Evolutionary conservation across 2,329 filamentous ascomycete genomes (phyloP).

Genomic region (Ophiocordyceps camponoti-leonardi): DNA sequence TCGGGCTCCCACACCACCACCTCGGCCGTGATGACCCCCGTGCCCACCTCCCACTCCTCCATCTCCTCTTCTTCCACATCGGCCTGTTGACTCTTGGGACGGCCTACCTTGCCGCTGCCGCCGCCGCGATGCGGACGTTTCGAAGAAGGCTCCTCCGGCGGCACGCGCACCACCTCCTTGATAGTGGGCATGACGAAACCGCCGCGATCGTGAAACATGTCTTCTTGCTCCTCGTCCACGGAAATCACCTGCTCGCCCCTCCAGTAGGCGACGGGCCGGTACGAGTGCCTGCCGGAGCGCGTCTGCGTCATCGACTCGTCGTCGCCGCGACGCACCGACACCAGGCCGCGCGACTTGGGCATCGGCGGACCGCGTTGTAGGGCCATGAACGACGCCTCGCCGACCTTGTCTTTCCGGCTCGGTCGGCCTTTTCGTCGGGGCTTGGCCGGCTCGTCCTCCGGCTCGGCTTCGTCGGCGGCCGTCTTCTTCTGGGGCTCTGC

Average conservation of each 20-base stretch:
- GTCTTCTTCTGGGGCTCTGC: constrained; percentile 1
- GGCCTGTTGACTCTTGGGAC: constrained; percentile 14
- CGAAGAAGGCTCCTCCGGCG: constrained; percentile 32
- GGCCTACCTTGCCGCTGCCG: constrained; percentile 5
- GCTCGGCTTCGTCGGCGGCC: background rate
- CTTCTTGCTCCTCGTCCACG: constrained; percentile 38
- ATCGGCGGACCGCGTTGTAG: constrained; percentile 37
- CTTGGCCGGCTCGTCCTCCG: constrained; percentile 4
- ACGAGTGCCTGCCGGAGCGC: constrained; percentile 62
- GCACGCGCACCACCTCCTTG: constrained; percentile 58
- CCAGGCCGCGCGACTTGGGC: constrained; percentile 35
- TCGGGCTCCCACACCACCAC: constrained; percentile 47
- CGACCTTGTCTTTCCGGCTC: constrained; percentile 18
- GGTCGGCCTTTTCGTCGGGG: constrained; percentile 7
- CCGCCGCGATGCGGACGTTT: constrained; percentile 8
- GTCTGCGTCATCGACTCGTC: constrained; percentile 38
- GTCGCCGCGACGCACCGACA: constrained; percentile 31
- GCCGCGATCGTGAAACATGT: constrained; percentile 21
- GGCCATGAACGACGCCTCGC: constrained; percentile 28
- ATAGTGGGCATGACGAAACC: constrained; percentile 49
- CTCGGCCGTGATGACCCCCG: constrained; percentile 45
- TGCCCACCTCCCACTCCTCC: constrained; percentile 56
- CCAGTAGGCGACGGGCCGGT: constrained; percentile 72
- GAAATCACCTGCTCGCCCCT: constrained; percentile 65
- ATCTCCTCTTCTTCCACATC: constrained; percentile 32